phyloP scores from a whole-genome alignment of 2,329 filamentous ascomycete species.

The Penicillium rolfsii region DNA sequence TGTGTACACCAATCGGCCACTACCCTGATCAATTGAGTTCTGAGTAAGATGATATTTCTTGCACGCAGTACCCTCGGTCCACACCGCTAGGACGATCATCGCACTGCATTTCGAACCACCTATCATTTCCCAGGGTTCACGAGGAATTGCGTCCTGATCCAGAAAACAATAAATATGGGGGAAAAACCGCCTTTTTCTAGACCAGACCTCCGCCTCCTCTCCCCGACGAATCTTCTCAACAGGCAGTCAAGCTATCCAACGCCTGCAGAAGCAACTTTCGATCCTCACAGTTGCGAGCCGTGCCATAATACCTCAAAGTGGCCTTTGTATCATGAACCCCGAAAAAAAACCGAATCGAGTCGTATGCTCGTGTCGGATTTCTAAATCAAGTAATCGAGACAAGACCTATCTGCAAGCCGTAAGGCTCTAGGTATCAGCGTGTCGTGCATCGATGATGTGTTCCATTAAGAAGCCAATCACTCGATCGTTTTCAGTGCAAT shows the following conservation, averaged over 20 bases:
- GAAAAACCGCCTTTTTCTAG: background rate
- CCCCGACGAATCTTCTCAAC: conserved; percentile 21
- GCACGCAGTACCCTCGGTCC: background rate
- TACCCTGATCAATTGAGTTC: background rate
- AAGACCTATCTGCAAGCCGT: conserved; percentile 25
- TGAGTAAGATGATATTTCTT: too few species aligned
- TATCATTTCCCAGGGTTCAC: background rate
- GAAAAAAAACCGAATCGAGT: conserved; percentile 37
- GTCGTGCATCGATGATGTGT: conserved; percentile 28
- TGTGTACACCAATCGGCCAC: background rate
- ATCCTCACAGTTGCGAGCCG: conserved; percentile 31
- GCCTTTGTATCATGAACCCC: conserved; percentile 22
- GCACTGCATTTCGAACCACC: conserved; percentile 2
- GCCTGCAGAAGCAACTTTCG: conserved; percentile 21
- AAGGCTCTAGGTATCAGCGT: conserved; percentile 30
- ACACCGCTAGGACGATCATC: conserved; percentile 12
- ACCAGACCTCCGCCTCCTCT: conserved; percentile 16
- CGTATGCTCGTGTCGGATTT: conserved; percentile 33
- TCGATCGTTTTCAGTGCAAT: conserved; percentile 44
- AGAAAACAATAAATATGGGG: too few species aligned
- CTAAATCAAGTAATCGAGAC: conserved; percentile 30
- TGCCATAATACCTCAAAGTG: conserved; percentile 35
- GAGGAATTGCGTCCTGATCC: background rate
- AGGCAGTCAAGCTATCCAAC: conserved; percentile 18
- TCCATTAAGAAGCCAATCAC: conserved; percentile 49